Conservation (phyloP, 2,329 filamentous ascomycete genomes). For the Lachnellula arida region DNA sequence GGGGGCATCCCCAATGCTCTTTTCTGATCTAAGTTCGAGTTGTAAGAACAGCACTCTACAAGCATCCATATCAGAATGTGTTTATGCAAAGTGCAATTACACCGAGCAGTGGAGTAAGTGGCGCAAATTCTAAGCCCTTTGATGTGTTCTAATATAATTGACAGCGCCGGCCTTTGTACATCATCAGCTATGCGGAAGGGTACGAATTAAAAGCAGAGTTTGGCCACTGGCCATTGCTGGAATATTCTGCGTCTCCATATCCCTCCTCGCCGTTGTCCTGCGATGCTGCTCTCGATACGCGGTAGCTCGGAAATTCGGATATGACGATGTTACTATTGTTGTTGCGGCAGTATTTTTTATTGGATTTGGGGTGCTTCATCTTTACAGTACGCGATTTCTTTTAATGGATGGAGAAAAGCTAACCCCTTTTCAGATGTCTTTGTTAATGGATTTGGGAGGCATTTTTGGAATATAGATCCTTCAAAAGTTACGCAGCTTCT, state of each 20-base stretch:
- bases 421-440: conserved; percentile 1
- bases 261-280: conserved; percentile 12
- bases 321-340: conserved; percentile 14
- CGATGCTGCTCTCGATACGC: conserved; percentile 16
- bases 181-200: conserved; percentile 8
- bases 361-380: conserved; percentile 3
- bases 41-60: conserved; percentile 15
- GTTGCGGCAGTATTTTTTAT: conserved; percentile 6
- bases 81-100: conserved; percentile 7
- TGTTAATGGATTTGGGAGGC: conserved; percentile 13
- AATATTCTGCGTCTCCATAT: conserved; percentile 4
- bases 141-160: neutral
- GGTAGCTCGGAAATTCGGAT: conserved; percentile 3
- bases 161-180: conserved; percentile 7
- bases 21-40: conserved; percentile 1
- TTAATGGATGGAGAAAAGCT: neutral
- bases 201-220: conserved; percentile 6
- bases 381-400: conserved; percentile 6
- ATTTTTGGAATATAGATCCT: conserved; percentile 17
- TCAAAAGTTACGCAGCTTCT: neutral
- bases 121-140: too few species aligned
- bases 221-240: conserved; percentile 5
- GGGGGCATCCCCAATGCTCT: neutral
- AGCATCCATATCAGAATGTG: conserved; percentile 4
- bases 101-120: conserved; percentile 10